Base-by-base conservation (phyloP, 1,284 basidiomycete genomes). In the Boletus smithii region DNA sequence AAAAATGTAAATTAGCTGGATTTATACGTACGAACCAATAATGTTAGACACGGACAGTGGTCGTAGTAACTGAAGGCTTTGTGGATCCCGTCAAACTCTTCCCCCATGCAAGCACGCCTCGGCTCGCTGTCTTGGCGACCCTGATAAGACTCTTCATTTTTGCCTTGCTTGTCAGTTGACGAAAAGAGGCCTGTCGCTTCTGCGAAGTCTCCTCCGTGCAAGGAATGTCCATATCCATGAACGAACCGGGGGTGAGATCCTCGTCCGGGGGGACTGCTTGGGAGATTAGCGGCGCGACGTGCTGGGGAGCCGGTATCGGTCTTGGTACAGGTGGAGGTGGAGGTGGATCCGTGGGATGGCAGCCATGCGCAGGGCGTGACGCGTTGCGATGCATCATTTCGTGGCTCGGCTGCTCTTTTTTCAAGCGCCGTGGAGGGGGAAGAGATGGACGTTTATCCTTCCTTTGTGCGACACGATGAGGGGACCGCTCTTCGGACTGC, bases 201-300 rank as follows among this genome's bases (percentile, higher is more conserved):
- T 27, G 44, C 27, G 26, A 35, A n/a, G 44, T 26, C 29, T 46
- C 42, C 14, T 37, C 46, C 16, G 23, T 3, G 10, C 38, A 49
- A 26, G 59, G 53, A 47, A 60, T 49, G 26, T 69, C 67, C 63
- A 65, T 65, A 22, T 65, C 63, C 65, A 65, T 69, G 49, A 65
- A 65, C 4, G 63, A 65, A 23, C 44, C 36, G 2, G 61, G 62
- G 4, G 48, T 50, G 22, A 23, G 44, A 37, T 46, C 37, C 30
- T 51, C 38, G 29, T 47, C 40, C 33, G 41, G 34, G 16, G 44
- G 20, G 7, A 22, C 40, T 3, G 17, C 22, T 11, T 44, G 26
- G 10, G 5, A 41, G 20, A 30, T 34, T 8, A 6, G 42, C 5
- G 46, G 43, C 16, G 36, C 16, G 40, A 39, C 36, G 8, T 32